Base-by-base conservation (phyloP, 2,329 filamentous ascomycete species). In the Beauveria sp. region DNA sequence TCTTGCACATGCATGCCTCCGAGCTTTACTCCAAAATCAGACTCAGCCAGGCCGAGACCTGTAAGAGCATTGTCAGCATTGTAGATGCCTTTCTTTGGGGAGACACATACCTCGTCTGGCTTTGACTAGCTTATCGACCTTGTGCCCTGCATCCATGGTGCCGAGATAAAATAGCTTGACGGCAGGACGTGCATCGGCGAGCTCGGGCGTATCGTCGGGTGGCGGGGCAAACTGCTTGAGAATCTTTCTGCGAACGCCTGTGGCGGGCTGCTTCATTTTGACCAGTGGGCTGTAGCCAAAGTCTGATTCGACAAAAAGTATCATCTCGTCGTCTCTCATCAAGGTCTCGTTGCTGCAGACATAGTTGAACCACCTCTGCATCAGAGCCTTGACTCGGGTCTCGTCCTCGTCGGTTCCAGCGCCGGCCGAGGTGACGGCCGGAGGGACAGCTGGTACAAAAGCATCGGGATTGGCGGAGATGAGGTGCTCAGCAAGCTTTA, bases 201-300 rank as follows among this genome's bases (percentile, higher is more conserved):
- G 81, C 77, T 99, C 95, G 10, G 93, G 93, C 1, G 95, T 98
- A 73, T 99, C 95, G 74, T 99, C 95, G 14, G 95, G 93, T 1
- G 95, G 95, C 38, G 95, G 95, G 43, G 95, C 93, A 75, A 99
- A 99, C 74, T 99, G 95, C 81, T 99, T 99, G 72, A 99, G 81
- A 64, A 98, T 89, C 78, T 97, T 97, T 71, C 95, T 85, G 65
- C 95, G 86, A 67, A 99, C 91, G 49, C 95, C 95, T 1, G 95
- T 99, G 9, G 95, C 95, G 24, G 95, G 95, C 74, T 99, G 95
- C 79, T 96, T 96, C 82, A 92, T 91, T 74, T 93, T 88, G 52
- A 97, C 88, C 70, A 98, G 89, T 1, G 95, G 95, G 70, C 92
- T 97, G 75, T 99, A 99, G 46, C 95, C 95, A 73, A 97, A 98